phyloP scores from a whole-genome alignment of 2,329 filamentous ascomycete genomes.

The Stachybotrys elegans region DNA sequence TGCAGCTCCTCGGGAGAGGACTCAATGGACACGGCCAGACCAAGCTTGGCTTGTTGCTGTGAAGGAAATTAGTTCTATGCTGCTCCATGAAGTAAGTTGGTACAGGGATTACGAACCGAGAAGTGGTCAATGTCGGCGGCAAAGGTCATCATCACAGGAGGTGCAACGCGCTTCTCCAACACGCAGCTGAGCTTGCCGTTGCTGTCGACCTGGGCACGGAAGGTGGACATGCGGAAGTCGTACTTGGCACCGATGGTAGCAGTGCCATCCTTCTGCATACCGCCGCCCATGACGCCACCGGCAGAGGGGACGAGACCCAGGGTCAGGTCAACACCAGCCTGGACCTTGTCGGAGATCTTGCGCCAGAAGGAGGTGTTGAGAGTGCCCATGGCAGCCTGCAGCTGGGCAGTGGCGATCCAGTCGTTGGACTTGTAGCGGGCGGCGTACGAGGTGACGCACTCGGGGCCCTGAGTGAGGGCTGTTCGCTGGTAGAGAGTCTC shows the following conservation, averaged over 20 bases:
- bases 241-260: slow-evolving; percentile 95
- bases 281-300: slow-evolving; percentile 69
- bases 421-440: slow-evolving; percentile 86
- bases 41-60: slow-evolving; percentile 92
- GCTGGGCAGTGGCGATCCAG: slow-evolving; percentile 88
- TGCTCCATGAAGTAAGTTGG: background rate
- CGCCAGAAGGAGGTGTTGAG: slow-evolving; percentile 93
- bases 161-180: slow-evolving; percentile 92
- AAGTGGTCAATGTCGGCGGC: slow-evolving; percentile 94
- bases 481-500: slow-evolving; percentile 93
- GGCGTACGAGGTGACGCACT: slow-evolving; percentile 84
- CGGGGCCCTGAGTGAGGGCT: slow-evolving; percentile 78
- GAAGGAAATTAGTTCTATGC: slow-evolving; percentile 21
- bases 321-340: slow-evolving; percentile 93
- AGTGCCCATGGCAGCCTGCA: slow-evolving; percentile 76
- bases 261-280: slow-evolving; percentile 76
- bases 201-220: slow-evolving; percentile 93
- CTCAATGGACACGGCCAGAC: slow-evolving; percentile 89
- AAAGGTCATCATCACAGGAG: slow-evolving; percentile 89
- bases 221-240: slow-evolving; percentile 92
- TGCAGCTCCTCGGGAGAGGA: slow-evolving; percentile 79
- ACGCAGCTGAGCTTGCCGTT: slow-evolving; percentile 89
- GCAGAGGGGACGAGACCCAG: slow-evolving; percentile 68
- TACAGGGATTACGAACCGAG: slow-evolving; percentile 60
- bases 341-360: slow-evolving; percentile 86